These are phyloP conservation scores for Capsicum chinense DNA, from an alignment of 257 asterid genomes.

Conservation along the genomic window DNA sequence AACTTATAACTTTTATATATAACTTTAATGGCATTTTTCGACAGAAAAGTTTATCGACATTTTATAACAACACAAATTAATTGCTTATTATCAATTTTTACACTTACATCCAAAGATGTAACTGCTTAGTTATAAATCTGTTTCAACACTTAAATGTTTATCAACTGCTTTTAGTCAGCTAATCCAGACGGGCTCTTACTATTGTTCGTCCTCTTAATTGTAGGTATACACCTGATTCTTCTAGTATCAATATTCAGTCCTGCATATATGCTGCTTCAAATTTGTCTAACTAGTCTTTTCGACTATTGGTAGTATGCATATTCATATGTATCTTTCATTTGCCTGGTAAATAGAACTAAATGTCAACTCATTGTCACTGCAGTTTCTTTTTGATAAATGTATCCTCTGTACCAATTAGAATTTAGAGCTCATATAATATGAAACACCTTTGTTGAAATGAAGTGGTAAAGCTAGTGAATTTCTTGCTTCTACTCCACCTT, in stretches of 20 bases:
- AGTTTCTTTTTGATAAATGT: not conserved
- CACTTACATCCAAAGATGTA: not conserved
- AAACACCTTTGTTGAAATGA: not conserved
- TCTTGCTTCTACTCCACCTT: not conserved
- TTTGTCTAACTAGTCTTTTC: not conserved
- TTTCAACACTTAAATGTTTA: not conserved
- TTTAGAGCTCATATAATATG: not conserved
- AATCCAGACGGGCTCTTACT: not conserved
- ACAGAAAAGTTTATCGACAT: not conserved
- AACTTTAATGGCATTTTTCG: not conserved
- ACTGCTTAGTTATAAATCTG: not conserved
- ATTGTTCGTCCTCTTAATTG: not conserved
- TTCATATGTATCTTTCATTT: not conserved
- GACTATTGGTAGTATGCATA: not conserved
- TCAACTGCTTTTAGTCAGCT: not conserved
- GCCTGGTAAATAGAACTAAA: not conserved
- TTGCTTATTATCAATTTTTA: conserved; percentile 1
- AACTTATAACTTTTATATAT: not conserved
- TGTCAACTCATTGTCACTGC: not conserved
- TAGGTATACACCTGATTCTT: not conserved
- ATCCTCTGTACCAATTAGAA: not conserved
- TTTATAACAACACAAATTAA: not conserved
- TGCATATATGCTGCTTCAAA: conserved; percentile 5
- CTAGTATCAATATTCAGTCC: conserved; percentile 10
- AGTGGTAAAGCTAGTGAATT: conserved; percentile 8